Evolutionary conservation across 305 asterid genomes (phyloP), one percentile per base, ranked within the genome.

Genomic region (Ajuga reptans): DNA sequence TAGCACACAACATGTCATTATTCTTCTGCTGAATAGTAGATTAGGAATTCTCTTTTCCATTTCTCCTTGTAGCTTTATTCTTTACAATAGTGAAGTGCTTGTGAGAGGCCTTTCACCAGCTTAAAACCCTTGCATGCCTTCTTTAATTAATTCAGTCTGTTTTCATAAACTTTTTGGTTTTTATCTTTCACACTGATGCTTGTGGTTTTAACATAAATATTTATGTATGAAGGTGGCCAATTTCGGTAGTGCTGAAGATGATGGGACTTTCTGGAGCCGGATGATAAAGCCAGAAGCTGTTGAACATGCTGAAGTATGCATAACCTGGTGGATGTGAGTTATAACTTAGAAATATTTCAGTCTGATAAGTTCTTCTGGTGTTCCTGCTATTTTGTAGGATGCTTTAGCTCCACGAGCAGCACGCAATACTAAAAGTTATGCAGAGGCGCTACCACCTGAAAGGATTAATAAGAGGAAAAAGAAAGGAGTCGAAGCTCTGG

Each of bases 371-470:
- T 68, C 39, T 46, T 76, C 50, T 77, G 71, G 36, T 65, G 16
- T 41, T 68, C 27, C 65, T 68, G 33, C 53, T 64, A 41, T 71
- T 41, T 49, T 68, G 70, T 77, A 95, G 99, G 96, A 91, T 72
- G 85, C 90, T 80, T 80, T 91, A 69, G 99, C 88, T 84, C 99
- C 99, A 64, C 95, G 99, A 77, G 95, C 99, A 77, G 99, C 99
- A 54, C 83, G 99, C 39, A 91, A 88, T 83, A 86, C 73, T 50
- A 91, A 80, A 82, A 91, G 97, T 80, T 95, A 95, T 64, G 96
- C 97, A 11, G 99, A 95, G 87, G 84, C 84, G 64, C 37, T 83
- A 52, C 96, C 96, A 43, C 80, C 80, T n/a, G 96, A 84, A 75
- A 85, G 78, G 78, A 59, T 74, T 77, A 87, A 77, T 75, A 94